These are phyloP conservation scores for Moricandia arvensis DNA, from an alignment of 345 rosid species.

Conservation along the genomic window DNA sequence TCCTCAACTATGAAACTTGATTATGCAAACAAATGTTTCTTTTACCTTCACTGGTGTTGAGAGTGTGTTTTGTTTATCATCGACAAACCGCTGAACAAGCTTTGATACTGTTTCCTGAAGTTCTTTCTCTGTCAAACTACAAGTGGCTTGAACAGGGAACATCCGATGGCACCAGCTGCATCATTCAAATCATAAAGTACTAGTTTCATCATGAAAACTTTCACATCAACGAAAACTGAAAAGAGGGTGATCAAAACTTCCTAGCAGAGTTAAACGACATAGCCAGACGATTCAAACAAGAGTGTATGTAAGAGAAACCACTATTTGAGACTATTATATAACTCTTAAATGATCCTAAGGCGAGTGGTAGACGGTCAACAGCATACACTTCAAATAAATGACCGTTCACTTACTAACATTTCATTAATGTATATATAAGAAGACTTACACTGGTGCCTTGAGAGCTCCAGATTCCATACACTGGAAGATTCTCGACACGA, in stretches of 20 bases:
- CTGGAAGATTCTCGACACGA: slow-evolving; percentile 53
- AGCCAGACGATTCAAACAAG: no score
- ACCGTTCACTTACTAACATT: slow-evolving; percentile 3
- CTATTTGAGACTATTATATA: slow-evolving; percentile 2
- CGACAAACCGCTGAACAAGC: slow-evolving; percentile 61
- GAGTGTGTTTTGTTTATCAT: slow-evolving; percentile 48
- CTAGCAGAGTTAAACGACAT: no score
- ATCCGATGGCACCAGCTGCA: slow-evolving; percentile 97
- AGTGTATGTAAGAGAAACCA: slow-evolving; percentile 13
- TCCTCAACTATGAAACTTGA: not conserved
- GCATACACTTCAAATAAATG: not conserved
- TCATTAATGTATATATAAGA: not conserved
- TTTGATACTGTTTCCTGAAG: slow-evolving; percentile 63
- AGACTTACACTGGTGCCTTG: slow-evolving; percentile 66
- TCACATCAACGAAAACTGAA: slow-evolving; percentile 2
- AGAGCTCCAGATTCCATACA: slow-evolving; percentile 57
- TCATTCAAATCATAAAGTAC: slow-evolving; percentile 26
- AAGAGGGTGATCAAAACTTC: not conserved
- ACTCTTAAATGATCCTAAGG: not conserved
- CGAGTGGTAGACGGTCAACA: not conserved
- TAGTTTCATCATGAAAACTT: not conserved
- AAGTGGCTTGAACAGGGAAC: slow-evolving; percentile 89
- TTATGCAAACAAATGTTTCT: not conserved
- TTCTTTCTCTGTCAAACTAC: slow-evolving; percentile 69
- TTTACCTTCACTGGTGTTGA: slow-evolving; percentile 65